Base-by-base conservation (phyloP, 2,329 filamentous ascomycete species). In the Nectriaceae sp. region DNA sequence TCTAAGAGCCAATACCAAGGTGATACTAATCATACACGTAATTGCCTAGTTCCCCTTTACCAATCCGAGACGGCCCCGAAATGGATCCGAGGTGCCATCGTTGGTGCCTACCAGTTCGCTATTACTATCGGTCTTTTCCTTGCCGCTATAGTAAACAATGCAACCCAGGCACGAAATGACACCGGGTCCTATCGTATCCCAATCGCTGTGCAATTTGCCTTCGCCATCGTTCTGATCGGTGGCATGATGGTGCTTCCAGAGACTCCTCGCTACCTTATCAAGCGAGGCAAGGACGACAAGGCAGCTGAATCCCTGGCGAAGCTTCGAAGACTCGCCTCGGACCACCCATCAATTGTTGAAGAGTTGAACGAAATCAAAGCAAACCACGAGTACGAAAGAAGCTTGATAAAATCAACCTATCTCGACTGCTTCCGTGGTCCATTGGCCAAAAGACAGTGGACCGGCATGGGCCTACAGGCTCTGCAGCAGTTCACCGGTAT, bases 191-290 rank as follows among this genome's bases (percentile, higher is more conserved):
- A 85, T 65, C 78, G 82, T 4, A 84, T 85, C 49, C 82, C 82
- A 15, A 76, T 85, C 46, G 79, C 75, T 2, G 59, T 85, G 1
- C 82, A 85, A 63, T 87, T 89, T 50, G 72, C 77, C 2, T 90
- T 84, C 83, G 80, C 85, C 4, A 63, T 88, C 18, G 78, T 89
- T 50, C 75, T 89, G 13, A 77, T 83, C 44, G 42, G 56, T 36
- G 87, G 87, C 44, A 80, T 90, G 72, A 54, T 86, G 21, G 54
- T 88, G 43, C 77, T 90, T 2, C 87, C 87, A 5, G 87, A 90
- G 64, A 88, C 86, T 0, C 87, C 87, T 2, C 80, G 87, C 18
- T 90, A 75, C 65, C 71, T 87, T 16, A 82, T 90, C 69, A 87
- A 83, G 68, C 71, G 71, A 44, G 79, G 77, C 47, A 52, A 52